phyloP scores from a whole-genome alignment of 2,329 filamentous ascomycete species.

The Aspergillus versicolor region DNA sequence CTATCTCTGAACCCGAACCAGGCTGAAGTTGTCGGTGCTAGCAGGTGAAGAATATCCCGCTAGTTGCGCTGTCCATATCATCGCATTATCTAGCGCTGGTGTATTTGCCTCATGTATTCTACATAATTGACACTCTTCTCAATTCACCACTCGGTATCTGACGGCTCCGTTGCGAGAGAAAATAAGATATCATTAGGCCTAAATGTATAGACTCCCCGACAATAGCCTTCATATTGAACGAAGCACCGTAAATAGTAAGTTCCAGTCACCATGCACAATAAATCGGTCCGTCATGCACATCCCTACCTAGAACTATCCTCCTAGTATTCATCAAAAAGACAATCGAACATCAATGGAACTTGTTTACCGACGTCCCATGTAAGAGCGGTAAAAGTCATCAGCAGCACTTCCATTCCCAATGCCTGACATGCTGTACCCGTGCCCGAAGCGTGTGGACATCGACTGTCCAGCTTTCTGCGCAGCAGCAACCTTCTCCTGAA shows the following conservation, averaged over 20 bases:
- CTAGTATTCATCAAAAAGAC: not conserved
- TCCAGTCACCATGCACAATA: not conserved
- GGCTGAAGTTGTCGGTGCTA: not conserved
- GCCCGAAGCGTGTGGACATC: constrained; percentile 44
- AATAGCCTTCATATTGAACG: not conserved
- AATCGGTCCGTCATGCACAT: not conserved
- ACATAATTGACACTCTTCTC: not conserved
- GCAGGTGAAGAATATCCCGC: not conserved
- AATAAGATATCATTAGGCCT: not conserved
- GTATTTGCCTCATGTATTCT: constrained; percentile 17
- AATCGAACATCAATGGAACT: not conserved
- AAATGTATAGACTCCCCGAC: not conserved
- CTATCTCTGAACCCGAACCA: not conserved
- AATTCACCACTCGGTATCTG: not conserved
- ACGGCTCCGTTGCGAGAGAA: not conserved
- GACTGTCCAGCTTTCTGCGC: constrained; percentile 75
- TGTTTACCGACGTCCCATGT: constrained; percentile 67
- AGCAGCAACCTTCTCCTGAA: constrained; percentile 78
- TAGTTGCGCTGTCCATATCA: not conserved
- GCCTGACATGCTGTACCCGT: constrained; percentile 34
- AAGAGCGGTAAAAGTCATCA: constrained; percentile 89
- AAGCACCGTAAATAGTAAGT: not conserved
- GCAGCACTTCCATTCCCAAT: constrained; percentile 52
- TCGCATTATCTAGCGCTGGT: constrained; percentile 5
- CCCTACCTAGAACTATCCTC: constrained; percentile 5